Percentiles rank a stretch among this genome's conserved stretches.
Conservation (phyloP, 257 asterid species). For the Anisodus acutangulus region DNA sequence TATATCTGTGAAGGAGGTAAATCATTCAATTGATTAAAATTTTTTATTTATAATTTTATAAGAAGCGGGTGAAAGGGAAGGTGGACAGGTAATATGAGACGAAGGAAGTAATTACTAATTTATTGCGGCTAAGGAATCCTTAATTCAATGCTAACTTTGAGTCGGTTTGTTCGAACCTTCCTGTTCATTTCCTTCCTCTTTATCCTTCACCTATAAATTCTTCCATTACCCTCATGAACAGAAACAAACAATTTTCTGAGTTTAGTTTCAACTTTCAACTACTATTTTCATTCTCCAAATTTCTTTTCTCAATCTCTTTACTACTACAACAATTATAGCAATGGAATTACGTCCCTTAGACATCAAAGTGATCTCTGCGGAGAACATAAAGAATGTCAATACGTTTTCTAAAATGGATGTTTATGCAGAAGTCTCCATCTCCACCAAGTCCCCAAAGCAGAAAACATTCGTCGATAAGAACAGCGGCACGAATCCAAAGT, state of each 20-base stretch:
- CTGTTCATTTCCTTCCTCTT: background rate
- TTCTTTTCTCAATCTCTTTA: background rate
- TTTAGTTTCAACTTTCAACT: background rate
- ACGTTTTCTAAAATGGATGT: slow-evolving; percentile 45
- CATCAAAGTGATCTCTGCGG: slow-evolving; percentile 46
- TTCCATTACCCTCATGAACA: background rate
- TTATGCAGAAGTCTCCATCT: slow-evolving; percentile 36
- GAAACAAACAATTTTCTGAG: background rate
- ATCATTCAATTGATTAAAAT: too few species aligned
- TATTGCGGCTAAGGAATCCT: background rate
- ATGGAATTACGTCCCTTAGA: slow-evolving; percentile 45
- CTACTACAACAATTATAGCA: background rate
- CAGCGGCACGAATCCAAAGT: slow-evolving; percentile 44
- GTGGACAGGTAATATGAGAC: too few species aligned
- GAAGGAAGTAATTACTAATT: too few species aligned
- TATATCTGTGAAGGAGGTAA: too few species aligned
- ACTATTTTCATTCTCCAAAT: background rate
- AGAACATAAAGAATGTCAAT: slow-evolving; percentile 44
- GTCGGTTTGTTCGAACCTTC: slow-evolving; percentile 20
- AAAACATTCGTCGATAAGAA: slow-evolving; percentile 44
- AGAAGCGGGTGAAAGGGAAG: too few species aligned
- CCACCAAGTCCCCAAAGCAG: slow-evolving; percentile 28
- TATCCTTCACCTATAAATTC: background rate
- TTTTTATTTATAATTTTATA: too few species aligned
- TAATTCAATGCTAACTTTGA: background rate